Evolutionary conservation across 1,284 basidiomycete species (phyloP).

Genomic region (Microstroma glucosiphilum): DNA sequence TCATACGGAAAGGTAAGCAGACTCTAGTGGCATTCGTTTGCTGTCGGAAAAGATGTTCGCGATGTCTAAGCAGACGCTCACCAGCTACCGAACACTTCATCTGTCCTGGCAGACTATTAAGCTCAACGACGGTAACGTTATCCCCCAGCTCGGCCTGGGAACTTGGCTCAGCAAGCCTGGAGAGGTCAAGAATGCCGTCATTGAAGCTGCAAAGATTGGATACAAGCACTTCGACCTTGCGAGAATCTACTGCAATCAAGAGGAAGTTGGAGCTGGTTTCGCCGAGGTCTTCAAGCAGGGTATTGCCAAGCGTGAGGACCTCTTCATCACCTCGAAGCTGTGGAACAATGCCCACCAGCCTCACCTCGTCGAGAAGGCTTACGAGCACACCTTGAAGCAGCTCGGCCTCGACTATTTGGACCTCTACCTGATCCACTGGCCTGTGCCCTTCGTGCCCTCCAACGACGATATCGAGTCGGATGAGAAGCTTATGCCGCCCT

Average conservation of each 20-base stretch:
- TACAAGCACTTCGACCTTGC: constrained; percentile 47
- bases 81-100: too few relatives aligned
- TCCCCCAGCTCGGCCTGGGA: constrained; percentile 61
- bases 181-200: constrained; percentile 65
- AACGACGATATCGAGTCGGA: constrained; percentile 9
- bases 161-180: constrained; percentile 73
- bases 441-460: constrained; percentile 55
- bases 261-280: constrained; percentile 54
- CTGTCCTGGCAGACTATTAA: constrained; percentile 19
- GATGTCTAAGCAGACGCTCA: not conserved
- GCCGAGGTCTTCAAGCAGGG: constrained; percentile 48
- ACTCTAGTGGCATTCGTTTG: not conserved
- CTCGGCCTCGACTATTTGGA: constrained; percentile 52
- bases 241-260: constrained; percentile 42
- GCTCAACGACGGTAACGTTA: constrained; percentile 47
- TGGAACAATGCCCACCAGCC: constrained; percentile 65
- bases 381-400: constrained; percentile 52
- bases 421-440: constrained; percentile 74
- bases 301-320: constrained; percentile 53
- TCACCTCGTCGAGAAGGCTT: constrained; percentile 46
- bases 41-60: not conserved
- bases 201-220: constrained; percentile 34
- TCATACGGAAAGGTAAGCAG: constrained; percentile 5
- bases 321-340: constrained; percentile 55
- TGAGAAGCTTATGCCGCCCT: constrained; percentile 56